Evolutionary conservation across 78 protist species (phyloP).

Genomic region (Emiliania huxleyi): DNA sequence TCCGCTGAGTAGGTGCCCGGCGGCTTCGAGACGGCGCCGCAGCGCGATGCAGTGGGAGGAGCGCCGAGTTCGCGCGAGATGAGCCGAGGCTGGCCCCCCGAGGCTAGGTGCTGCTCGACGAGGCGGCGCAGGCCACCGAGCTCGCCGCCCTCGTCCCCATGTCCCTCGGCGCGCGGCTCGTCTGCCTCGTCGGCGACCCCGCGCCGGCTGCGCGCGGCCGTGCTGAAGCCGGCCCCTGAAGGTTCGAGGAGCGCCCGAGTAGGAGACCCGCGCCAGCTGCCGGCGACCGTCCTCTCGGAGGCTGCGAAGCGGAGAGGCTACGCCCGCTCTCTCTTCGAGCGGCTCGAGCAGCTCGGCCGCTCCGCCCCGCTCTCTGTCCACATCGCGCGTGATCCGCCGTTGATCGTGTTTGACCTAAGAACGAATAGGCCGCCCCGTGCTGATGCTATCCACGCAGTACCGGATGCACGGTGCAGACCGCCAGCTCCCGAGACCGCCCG

Average conservation of each 20-base stretch:
- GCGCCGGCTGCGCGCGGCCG: no score
- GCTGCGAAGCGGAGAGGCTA: not conserved
- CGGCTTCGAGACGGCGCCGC: not conserved
- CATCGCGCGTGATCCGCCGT: no score
- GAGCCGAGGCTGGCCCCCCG: no score
- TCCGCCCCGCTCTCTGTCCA: no score
- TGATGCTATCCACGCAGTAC: constrained; percentile 32
- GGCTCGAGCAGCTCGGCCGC: constrained; percentile 18
- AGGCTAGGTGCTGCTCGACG: constrained; percentile 23
- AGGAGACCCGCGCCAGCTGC: constrained; percentile 51
- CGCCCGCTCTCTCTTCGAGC: constrained; percentile 13
- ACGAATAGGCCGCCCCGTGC: not conserved
- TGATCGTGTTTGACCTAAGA: no score
- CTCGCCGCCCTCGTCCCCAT: constrained; percentile 41
- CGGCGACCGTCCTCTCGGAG: constrained; percentile 13
- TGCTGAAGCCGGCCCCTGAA: no score
- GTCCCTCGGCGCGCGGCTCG: not conserved
- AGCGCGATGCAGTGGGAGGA: no score
- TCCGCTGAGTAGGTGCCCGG: no score
- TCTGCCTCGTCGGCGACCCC: constrained; percentile 26
- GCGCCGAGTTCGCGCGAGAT: no score
- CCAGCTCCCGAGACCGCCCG: no score
- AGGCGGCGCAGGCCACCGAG: constrained; percentile 39
- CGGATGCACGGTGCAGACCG: constrained; percentile 66
- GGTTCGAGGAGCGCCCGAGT: no score